These are phyloP conservation scores for Debaryomyces subglobosus DNA, from an alignment of 1,139 yeast genomes.

Conservation along the genomic window DNA sequence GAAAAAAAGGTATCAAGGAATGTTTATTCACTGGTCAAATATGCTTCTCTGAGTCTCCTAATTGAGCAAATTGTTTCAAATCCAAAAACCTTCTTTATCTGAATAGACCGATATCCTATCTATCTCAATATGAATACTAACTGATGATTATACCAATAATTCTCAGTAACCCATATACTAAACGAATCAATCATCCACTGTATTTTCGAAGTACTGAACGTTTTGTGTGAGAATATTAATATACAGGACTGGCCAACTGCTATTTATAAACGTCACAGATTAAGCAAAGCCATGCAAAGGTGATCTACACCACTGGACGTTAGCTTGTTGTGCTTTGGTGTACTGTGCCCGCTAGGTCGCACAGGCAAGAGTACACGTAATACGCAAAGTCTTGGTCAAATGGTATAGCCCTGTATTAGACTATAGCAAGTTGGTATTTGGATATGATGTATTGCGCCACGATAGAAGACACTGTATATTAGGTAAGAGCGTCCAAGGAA, in stretches of 20 bases:
- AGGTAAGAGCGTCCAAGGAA: background rate
- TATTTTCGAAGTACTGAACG: background rate
- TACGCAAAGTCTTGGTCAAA: background rate
- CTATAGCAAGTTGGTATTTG: background rate
- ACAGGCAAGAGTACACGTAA: background rate
- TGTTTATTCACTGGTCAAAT: background rate
- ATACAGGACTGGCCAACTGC: background rate
- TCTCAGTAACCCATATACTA: background rate
- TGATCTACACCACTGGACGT: background rate
- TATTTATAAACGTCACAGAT: background rate
- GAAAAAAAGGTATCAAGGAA: background rate
- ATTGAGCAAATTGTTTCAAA: background rate
- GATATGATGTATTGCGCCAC: conserved; percentile 1
- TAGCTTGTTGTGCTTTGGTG: background rate
- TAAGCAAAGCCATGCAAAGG: background rate
- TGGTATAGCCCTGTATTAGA: background rate
- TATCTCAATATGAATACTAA: background rate
- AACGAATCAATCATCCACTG: background rate
- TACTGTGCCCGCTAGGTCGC: background rate
- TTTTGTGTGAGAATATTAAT: background rate
- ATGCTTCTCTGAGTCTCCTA: background rate
- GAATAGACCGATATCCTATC: background rate
- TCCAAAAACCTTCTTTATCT: background rate
- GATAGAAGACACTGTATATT: background rate
- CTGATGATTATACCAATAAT: background rate